These are phyloP conservation scores for Fusarium fujikuroi DNA, from an alignment of 2,329 filamentous ascomycete genomes.

Conservation along the genomic window DNA sequence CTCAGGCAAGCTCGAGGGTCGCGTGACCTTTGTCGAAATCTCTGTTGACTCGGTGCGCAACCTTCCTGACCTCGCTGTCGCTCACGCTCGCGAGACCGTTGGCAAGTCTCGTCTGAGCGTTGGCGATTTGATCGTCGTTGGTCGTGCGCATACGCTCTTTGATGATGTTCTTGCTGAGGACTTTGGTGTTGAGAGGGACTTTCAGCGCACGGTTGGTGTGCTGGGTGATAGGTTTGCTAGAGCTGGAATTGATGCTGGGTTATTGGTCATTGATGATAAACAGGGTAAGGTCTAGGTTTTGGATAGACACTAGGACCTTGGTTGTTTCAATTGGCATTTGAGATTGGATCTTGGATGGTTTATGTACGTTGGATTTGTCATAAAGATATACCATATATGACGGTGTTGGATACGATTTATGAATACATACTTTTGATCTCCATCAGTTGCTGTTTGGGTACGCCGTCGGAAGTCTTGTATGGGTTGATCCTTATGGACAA, in stretches of 20 bases:
- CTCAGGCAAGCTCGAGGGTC: slow-evolving; percentile 25
- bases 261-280: slow-evolving; percentile 44
- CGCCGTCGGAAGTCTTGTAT: no score
- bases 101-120: slow-evolving; percentile 41
- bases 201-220: slow-evolving; percentile 43
- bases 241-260: slow-evolving; percentile 44
- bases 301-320: background rate
- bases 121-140: slow-evolving; percentile 43
- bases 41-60: slow-evolving; percentile 39
- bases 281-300: background rate
- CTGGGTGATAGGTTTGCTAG: slow-evolving; percentile 42
- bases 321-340: background rate
- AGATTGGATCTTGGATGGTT: background rate
- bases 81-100: slow-evolving; percentile 32
- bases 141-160: slow-evolving; percentile 35
- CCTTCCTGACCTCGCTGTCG: slow-evolving; percentile 41
- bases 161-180: slow-evolving; percentile 30
- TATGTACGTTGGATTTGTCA: background rate
- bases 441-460: background rate
- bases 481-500: background rate
- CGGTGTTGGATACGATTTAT: slow-evolving; percentile 1
- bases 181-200: slow-evolving; percentile 42
- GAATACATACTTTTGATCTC: background rate
- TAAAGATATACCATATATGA: slow-evolving; percentile 1
- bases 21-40: slow-evolving; percentile 38